phyloP scores from a whole-genome alignment of 2,329 filamentous ascomycete species.

The Penicillium sp. region DNA sequence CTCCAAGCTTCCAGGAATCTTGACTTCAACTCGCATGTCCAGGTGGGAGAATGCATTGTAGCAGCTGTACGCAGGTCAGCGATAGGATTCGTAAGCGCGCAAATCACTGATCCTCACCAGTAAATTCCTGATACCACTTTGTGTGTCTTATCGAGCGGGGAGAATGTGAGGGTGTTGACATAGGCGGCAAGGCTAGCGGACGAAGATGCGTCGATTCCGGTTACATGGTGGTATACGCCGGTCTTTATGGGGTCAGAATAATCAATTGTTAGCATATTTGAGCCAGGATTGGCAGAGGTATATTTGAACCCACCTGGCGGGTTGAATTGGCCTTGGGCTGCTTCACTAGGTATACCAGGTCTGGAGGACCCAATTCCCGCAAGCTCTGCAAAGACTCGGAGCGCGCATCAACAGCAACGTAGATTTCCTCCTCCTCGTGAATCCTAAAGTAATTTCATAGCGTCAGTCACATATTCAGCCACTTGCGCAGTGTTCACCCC shows the following conservation, averaged over 20 bases:
- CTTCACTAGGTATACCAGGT: constrained; percentile 93
- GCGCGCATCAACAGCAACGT: constrained; percentile 80
- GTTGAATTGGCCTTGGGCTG: constrained; percentile 60
- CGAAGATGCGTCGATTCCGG: constrained; percentile 93
- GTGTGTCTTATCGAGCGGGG: constrained; percentile 75
- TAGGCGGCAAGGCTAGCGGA: constrained; percentile 96
- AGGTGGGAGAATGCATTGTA: constrained; percentile 99
- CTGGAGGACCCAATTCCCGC: constrained; percentile 91
- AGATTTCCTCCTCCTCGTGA: constrained; percentile 88
- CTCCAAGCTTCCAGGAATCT: constrained; percentile 93
- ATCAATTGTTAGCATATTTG: not conserved
- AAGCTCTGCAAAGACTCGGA: constrained; percentile 84
- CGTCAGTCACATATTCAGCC: constrained; percentile 19
- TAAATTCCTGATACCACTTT: constrained; percentile 95
- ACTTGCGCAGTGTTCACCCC: constrained; percentile 6
- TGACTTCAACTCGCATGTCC: constrained; percentile 98
- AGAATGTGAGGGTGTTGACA: constrained; percentile 95
- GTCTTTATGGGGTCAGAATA: constrained; percentile 53
- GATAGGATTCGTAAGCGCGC: not conserved
- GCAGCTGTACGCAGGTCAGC: constrained; percentile 57
- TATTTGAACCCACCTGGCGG: constrained; percentile 51
- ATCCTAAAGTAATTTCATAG: constrained; percentile 59
- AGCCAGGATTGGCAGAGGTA: not conserved
- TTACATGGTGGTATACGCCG: constrained; percentile 97
- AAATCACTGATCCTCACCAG: constrained; percentile 60